phyloP scores from a whole-genome alignment of 2,329 filamentous ascomycete genomes.

The Drechslera avenae region DNA sequence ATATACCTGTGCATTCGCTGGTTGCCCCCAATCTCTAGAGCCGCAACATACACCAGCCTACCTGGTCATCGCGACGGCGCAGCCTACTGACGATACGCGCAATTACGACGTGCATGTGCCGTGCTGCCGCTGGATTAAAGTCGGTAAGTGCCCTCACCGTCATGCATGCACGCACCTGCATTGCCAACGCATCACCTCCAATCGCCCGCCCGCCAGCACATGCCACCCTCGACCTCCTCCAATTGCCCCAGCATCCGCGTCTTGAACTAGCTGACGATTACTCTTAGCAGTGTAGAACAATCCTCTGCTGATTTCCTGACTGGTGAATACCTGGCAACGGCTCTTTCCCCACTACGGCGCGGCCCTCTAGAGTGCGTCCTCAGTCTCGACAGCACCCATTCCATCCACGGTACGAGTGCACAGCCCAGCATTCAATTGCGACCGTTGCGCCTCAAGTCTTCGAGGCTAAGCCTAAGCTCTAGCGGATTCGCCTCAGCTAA shows the following conservation, averaged over 20 bases:
- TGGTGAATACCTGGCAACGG: slow-evolving; percentile 43
- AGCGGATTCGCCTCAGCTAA: slow-evolving; percentile 43
- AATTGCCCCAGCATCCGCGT: slow-evolving; percentile 45
- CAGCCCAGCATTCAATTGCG: slow-evolving; percentile 38
- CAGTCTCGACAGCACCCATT: slow-evolving; percentile 22
- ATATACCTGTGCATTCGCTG: slow-evolving; percentile 28
- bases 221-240: slow-evolving; percentile 43
- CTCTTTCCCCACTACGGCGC: slow-evolving; percentile 45
- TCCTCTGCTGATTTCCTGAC: slow-evolving; percentile 37
- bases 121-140: slow-evolving; percentile 38
- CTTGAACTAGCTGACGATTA: slow-evolving; percentile 44
- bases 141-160: slow-evolving; percentile 44
- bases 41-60: slow-evolving; percentile 21
- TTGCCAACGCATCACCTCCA: slow-evolving; percentile 53
- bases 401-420: slow-evolving; percentile 33
- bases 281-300: slow-evolving; percentile 38
- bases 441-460: slow-evolving; percentile 37
- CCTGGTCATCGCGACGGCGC: slow-evolving; percentile 32
- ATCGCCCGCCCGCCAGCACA: slow-evolving; percentile 48
- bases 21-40: slow-evolving; percentile 25
- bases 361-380: slow-evolving; percentile 39
- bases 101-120: slow-evolving; percentile 41
- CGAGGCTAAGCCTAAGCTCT: slow-evolving; percentile 41
- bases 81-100: slow-evolving; percentile 29
- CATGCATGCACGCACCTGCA: slow-evolving; percentile 52